These are phyloP conservation scores for Tulasnella sp. DNA, from an alignment of 768 basidiomycete species.

Conservation along the genomic window DNA sequence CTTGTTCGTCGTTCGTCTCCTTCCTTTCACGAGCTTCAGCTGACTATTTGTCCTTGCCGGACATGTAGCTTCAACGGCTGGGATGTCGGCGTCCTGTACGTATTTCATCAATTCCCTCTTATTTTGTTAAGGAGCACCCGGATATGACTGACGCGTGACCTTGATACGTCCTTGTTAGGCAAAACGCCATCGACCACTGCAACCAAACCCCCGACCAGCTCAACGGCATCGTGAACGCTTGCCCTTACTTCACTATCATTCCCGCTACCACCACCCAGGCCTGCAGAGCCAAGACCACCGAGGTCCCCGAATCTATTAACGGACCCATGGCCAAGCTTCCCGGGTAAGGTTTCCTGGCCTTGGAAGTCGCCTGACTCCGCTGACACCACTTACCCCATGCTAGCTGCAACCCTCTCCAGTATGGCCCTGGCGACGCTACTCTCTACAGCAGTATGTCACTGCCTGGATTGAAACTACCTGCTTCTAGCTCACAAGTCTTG, in stretches of 20 bases:
- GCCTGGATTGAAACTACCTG: neutral
- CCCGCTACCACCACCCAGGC: slow-evolving; percentile 26
- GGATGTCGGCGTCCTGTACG: neutral
- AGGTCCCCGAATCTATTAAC: slow-evolving; percentile 27
- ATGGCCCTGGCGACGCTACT: slow-evolving; percentile 8
- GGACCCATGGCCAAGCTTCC: slow-evolving; percentile 24
- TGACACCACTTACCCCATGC: neutral
- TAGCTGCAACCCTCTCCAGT: slow-evolving; percentile 14
- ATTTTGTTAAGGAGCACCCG: too few relatives aligned
- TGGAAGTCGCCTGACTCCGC: neutral
- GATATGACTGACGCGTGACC: too few relatives aligned
- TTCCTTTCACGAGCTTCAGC: too few relatives aligned
- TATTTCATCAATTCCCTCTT: neutral
- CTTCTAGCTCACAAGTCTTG: neutral
- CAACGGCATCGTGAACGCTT: slow-evolving; percentile 18
- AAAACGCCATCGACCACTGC: slow-evolving; percentile 20
- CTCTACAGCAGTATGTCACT: neutral
- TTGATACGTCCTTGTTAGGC: neutral
- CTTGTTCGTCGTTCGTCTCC: slow-evolving; percentile 23
- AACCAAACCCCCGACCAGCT: slow-evolving; percentile 3
- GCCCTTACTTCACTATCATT: slow-evolving; percentile 35
- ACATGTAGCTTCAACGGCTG: slow-evolving; percentile 13
- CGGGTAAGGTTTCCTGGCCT: slow-evolving; percentile 16
- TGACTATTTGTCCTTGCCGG: too few relatives aligned
- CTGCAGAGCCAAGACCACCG: slow-evolving; percentile 35